Conservation (phyloP, 1,284 basidiomycete species). For the Ceratobasidium sp. region DNA sequence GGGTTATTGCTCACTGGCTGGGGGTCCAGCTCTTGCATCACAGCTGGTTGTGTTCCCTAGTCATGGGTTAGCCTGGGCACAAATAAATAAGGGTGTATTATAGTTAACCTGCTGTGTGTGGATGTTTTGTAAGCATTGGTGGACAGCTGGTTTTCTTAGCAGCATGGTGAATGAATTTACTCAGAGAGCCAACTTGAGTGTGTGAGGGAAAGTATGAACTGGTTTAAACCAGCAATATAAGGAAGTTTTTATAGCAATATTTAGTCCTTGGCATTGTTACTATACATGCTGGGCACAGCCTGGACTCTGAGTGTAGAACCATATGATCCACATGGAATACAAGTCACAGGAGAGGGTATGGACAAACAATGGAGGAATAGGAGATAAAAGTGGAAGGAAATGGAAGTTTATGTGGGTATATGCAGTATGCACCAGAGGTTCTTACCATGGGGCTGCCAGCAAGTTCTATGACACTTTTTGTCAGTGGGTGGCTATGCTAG, state of each 20-base stretch:
- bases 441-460: not conserved
- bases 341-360: conserved; percentile 6
- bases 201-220: too few species aligned
- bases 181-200: too few species aligned
- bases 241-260: too few species aligned
- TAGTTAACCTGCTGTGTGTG: too few species aligned
- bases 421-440: conserved; percentile 2
- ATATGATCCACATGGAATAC: conserved; percentile 2
- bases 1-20: not conserved
- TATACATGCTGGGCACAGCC: too few species aligned
- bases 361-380: conserved; percentile 3
- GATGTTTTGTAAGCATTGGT: too few species aligned
- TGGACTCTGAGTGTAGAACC: not conserved
- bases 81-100: not conserved
- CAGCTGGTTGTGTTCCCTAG: not conserved
- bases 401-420: conserved; percentile 10
- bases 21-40: not conserved
- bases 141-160: too few species aligned
- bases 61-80: not conserved
- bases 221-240: too few species aligned
- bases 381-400: not conserved
- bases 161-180: too few species aligned
- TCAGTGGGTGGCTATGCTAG: not conserved
- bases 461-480: too few species aligned
- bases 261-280: too few species aligned